Base-by-base conservation (phyloP, 2,329 filamentous ascomycete species). In the Drechslerella dactyloides region DNA sequence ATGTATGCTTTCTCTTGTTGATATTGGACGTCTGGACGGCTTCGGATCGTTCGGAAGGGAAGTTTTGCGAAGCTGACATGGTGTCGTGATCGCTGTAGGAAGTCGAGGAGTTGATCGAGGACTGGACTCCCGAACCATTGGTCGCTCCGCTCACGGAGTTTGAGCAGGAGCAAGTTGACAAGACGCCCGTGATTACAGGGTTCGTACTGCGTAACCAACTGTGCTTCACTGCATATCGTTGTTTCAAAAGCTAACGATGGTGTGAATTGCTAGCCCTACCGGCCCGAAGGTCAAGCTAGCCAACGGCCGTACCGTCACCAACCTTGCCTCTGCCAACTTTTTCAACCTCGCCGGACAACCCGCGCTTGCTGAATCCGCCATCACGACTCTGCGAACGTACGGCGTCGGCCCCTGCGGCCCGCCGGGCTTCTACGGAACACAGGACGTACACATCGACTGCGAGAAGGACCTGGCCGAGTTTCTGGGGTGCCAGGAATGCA, bases 321-420 rank as follows among this genome's bases (percentile, higher is more conserved):
- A 99, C 79, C 88, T 99, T 74, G 93, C 91, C 40, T 96, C 91
- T 1, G 94, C 92, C 82, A 99, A 99, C 80, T 96, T 94, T 81
- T 97, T 96, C 84, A 97, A 99, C 82, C 92, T 99, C 80, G 91
- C 96, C 74, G 87, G 87, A 59, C 97, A 96, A 79, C 93, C 97
- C 73, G 86, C 88, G 37, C 88, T 99, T 77, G 96, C 96, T 78
- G 92, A 97, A 76, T 96, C 96, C 80, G 94, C 93, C 0, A 92
- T 99, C 74, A 89, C 93, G 79, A 96, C 93, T 0, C 85, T 99
- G 42, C 90, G 93, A 70, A 96, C 90, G 19, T 99, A 99, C 77
- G 94, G 94, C 64, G 96, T 99, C 44, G 96, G 94, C 7, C 93
- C 94, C 65, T 99, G 94, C 79, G 94, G 94, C 19, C 94, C 94